Evolutionary conservation across 73 alveolate species (phyloP), one percentile per base, ranked within the genome.

Genomic region (Paraurostyla sp.): DNA sequence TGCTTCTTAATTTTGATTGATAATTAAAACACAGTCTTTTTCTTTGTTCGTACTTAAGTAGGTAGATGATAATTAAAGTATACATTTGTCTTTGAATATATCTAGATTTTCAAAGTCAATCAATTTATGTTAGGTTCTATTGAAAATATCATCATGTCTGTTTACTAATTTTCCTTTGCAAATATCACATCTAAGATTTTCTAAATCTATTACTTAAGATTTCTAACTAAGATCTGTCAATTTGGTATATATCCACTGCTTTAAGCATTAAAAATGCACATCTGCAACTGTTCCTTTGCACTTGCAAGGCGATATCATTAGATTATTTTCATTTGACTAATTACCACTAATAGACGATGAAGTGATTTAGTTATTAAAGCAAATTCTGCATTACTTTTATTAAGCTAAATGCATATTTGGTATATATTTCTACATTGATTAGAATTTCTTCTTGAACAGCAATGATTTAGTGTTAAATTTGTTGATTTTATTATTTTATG

Each of bases 321-420:
- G 3, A 11, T 16, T n/a, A 62, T 62, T 36, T 46, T 15, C 18
- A 46, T 46, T 46, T 46, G 57, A 46, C 13, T 46, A 15, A 62
- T 62, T 62, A 7, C 32, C 52, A 32, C 51, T 62, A 13, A 62
- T 32, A 16, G 51, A 29, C 30, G 46, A 62, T 62, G 30, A 4
- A 25, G 51, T 16, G 52, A 18, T 52, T 52, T 52, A n/a, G 33
- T 52, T 52, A 20, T 52, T 32, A 32, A 62, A 62, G 51, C 51
- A 62, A 16, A 62, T 62, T 62, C 46, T 62, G 46, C 80, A 32
- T 32, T 62, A 36, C n/a, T n/a, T n/a, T n/a, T n/a, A n/a, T n/a
- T n/a, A n/a, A n/a, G n/a, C n/a, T n/a, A n/a, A n/a, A n/a, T n/a
- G n/a, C n/a, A n/a, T n/a, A n/a, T n/a, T n/a, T n/a, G n/a, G 27